phyloP scores from a whole-genome alignment of 2,329 filamentous ascomycete genomes.

The Phyllosticta ampelicida region DNA sequence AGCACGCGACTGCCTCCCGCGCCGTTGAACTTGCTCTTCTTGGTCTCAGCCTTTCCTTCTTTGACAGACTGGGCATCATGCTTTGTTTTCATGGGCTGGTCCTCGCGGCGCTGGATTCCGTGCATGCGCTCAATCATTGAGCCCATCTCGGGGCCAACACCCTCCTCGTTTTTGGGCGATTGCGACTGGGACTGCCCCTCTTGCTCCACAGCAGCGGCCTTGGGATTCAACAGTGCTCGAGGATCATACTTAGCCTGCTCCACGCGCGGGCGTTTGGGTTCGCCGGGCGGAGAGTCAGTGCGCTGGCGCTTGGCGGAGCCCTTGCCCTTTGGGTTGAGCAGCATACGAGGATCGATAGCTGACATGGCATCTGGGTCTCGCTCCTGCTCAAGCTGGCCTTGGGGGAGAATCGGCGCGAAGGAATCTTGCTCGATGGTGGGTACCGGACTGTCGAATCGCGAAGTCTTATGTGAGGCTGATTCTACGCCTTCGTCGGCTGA shows the following conservation, averaged over 20 bases:
- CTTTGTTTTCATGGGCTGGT: slow-evolving; percentile 44
- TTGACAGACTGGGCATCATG: slow-evolving; percentile 11
- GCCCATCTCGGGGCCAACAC: slow-evolving; percentile 35
- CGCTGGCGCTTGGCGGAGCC: neutral
- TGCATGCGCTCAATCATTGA: slow-evolving; percentile 66
- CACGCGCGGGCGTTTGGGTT: neutral
- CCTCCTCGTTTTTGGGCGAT: slow-evolving; percentile 16
- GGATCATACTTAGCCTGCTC: slow-evolving; percentile 16
- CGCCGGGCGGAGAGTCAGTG: neutral
- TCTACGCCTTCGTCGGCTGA: too few relatives aligned
- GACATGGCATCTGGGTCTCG: neutral
- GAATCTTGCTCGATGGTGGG: too few relatives aligned
- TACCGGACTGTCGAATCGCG: too few relatives aligned
- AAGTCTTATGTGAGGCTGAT: too few relatives aligned
- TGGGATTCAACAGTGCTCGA: slow-evolving; percentile 25
- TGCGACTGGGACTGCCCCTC: neutral
- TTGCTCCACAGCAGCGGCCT: slow-evolving; percentile 16
- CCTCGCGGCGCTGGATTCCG: slow-evolving; percentile 57
- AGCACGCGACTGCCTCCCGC: slow-evolving; percentile 46
- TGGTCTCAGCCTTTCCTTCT: slow-evolving; percentile 21
- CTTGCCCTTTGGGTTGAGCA: slow-evolving; percentile 15
- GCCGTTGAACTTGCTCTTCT: slow-evolving; percentile 24
- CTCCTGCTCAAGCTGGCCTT: neutral
- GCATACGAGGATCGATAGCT: slow-evolving; percentile 11
- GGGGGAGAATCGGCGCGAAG: too few relatives aligned